phyloP scores from a whole-genome alignment of 768 basidiomycete genomes.

The Podaxis mareebaensis region DNA sequence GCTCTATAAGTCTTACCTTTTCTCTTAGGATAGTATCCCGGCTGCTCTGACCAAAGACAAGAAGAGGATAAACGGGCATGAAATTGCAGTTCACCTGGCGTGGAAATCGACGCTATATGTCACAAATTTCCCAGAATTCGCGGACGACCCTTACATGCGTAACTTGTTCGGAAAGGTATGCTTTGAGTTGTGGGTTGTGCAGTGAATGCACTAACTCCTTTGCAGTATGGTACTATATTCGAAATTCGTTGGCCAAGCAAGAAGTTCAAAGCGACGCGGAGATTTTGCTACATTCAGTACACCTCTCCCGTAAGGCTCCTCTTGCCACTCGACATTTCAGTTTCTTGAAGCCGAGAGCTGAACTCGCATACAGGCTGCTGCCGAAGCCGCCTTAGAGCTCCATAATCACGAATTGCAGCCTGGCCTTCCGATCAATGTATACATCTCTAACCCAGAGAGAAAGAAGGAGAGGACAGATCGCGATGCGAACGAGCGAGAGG shows the following conservation, averaged over 20 bases:
- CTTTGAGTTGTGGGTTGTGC: neutral
- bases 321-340: neutral
- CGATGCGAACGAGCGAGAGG: constrained; percentile 77
- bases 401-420: constrained; percentile 76
- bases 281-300: constrained; percentile 95
- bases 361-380: constrained; percentile 48
- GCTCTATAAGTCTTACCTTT: constrained; percentile 1
- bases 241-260: constrained; percentile 99
- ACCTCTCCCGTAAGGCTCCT: constrained; percentile 69
- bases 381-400: constrained; percentile 76
- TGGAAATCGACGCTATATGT: constrained; percentile 96
- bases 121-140: constrained; percentile 89
- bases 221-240: constrained; percentile 85
- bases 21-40: constrained; percentile 71
- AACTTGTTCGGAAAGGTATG: constrained; percentile 77
- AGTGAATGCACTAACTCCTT: neutral
- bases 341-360: constrained; percentile 4
- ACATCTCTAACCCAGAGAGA: constrained; percentile 86
- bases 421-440: constrained; percentile 69
- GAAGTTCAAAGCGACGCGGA: constrained; percentile 86
- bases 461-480: constrained; percentile 91
- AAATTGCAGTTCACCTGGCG: constrained; percentile 84
- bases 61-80: constrained; percentile 74
- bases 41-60: constrained; percentile 93
- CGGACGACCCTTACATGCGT: constrained; percentile 76